These are phyloP conservation scores for Solanum pinnatisectum DNA, from an alignment of 257 asterid species.

Conservation along the genomic window DNA sequence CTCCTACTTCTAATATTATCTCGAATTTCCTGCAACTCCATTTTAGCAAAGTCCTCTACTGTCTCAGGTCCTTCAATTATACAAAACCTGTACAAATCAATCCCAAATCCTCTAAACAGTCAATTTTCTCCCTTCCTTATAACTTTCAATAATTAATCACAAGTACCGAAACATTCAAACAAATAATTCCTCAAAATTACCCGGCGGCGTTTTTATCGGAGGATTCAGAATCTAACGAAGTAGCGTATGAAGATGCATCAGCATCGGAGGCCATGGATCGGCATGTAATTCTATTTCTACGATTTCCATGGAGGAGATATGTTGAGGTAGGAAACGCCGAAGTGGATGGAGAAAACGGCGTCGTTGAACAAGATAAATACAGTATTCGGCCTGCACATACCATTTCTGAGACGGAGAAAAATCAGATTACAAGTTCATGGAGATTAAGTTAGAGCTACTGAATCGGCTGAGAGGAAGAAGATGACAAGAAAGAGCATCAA, in stretches of 20 bases:
- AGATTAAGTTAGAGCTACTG: neutral
- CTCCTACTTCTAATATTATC: slow-evolving; percentile 85
- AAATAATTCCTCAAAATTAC: slow-evolving; percentile 11
- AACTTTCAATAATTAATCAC: neutral
- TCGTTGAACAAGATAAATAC: slow-evolving; percentile 30
- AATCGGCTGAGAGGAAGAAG: neutral
- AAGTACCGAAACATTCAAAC: neutral
- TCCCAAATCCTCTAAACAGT: neutral
- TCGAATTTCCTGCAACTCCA: slow-evolving; percentile 86
- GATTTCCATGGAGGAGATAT: slow-evolving; percentile 12
- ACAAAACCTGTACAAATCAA: slow-evolving; percentile 51
- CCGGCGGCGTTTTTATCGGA: slow-evolving; percentile 34
- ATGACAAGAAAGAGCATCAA: neutral
- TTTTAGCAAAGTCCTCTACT: slow-evolving; percentile 73
- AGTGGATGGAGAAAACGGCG: slow-evolving; percentile 19
- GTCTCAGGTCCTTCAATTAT: slow-evolving; percentile 97
- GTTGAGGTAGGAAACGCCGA: slow-evolving; percentile 15
- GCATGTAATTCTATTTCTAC: slow-evolving; percentile 30
- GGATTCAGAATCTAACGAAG: slow-evolving; percentile 34
- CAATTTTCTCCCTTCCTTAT: neutral
- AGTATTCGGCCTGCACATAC: slow-evolving; percentile 55
- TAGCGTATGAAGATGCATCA: slow-evolving; percentile 43
- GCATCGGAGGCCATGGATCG: slow-evolving; percentile 53
- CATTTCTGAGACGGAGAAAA: slow-evolving; percentile 18
- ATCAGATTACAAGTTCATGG: neutral